A percentile compares a stretch with the other conserved stretches of the same genome.
These are phyloP conservation scores for Aspergillus ochraceoroseus DNA, from an alignment of 2,329 filamentous ascomycete genomes.

Conservation along the genomic window DNA sequence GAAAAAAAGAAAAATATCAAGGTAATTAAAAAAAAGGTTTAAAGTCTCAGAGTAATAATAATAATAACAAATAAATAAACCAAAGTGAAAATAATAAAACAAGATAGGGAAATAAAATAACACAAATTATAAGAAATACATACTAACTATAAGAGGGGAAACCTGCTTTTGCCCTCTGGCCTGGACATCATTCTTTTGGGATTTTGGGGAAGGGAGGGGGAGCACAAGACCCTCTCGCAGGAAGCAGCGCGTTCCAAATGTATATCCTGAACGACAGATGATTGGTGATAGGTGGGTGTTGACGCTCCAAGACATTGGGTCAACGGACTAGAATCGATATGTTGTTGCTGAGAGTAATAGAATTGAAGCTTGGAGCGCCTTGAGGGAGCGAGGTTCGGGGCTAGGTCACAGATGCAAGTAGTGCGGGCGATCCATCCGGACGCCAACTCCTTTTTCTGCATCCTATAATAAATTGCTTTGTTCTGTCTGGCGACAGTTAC, in stretches of 20 bases:
- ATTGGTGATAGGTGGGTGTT: slow-evolving; percentile 21
- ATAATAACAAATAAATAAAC: neutral
- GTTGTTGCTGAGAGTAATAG: slow-evolving; percentile 19
- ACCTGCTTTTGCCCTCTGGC: slow-evolving; percentile 16
- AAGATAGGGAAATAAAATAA: neutral
- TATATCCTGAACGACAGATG: slow-evolving; percentile 16
- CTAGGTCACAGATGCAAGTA: slow-evolving; percentile 20
- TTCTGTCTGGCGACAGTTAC: slow-evolving; percentile 14
- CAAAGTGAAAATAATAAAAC: neutral
- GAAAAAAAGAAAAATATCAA: slow-evolving; percentile 8
- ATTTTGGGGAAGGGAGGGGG: too few species aligned
- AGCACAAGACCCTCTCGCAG: slow-evolving; percentile 16
- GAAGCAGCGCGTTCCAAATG: slow-evolving; percentile 18
- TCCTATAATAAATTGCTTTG: slow-evolving; percentile 14
- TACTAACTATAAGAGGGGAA: slow-evolving; percentile 1
- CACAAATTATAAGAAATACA: neutral
- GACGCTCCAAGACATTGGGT: slow-evolving; percentile 23
- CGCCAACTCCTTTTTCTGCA: slow-evolving; percentile 14
- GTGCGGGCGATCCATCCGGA: slow-evolving; percentile 22
- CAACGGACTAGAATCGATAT: slow-evolving; percentile 18
- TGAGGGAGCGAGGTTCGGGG: slow-evolving; percentile 18
- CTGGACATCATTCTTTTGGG: slow-evolving; percentile 11
- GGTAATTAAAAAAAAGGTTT: slow-evolving; percentile 1
- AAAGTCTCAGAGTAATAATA: slow-evolving; percentile 3
- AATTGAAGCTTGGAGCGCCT: slow-evolving; percentile 11